Base-by-base conservation (phyloP, 768 basidiomycete species). In the Calocera cornea region DNA sequence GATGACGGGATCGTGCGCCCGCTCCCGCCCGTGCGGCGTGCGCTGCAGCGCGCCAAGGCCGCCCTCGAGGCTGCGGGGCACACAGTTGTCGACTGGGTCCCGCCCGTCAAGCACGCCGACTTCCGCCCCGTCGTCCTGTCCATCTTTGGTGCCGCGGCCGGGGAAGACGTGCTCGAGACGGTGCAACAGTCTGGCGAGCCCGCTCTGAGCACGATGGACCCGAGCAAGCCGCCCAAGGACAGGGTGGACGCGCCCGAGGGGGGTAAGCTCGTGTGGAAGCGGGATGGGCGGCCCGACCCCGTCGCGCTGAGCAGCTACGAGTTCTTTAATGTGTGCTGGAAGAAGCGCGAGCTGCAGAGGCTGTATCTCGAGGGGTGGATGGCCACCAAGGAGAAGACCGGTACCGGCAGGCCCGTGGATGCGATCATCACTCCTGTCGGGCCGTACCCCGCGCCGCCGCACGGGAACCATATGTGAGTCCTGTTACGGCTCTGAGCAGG, bases 361-460 rank as follows among this genome's bases (percentile, higher is more conserved):
- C 78, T 80, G 64, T 84, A 89, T 72, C 74, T 88, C 60, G 81
- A 85, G 54, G 75, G 83, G 64, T 90, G 88, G 89, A 80, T 85
- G 65, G 78, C 76, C 2, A 87, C 85, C 0, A 76, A 71, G 11
- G 69, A 66, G 0, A 63, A 71, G 14, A 90, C 88, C 0, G 44
- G 44, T 24, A 91, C 88, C 0, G 87, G 86, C 1, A 76, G 90
- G 1, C 87, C 88, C 2, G 82, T 91, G 7, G 90, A 92, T 72
- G 89, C 86, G 1, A 83, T 92, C 70, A 86, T 92, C 40, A 76
- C 80, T 1, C 87, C 90, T 27, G 80, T 78, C 1, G 85, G 86
- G 1, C 80, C 87, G 1, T 86, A 78, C 72, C 76, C 80, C 0
- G 86, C 89, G 0, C 76, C 83, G 5, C 87, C 85, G 12, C 89